These are phyloP conservation scores for Sphaerostilbella broomeana DNA, from an alignment of 2,329 filamentous ascomycete species.

Conservation along the genomic window DNA sequence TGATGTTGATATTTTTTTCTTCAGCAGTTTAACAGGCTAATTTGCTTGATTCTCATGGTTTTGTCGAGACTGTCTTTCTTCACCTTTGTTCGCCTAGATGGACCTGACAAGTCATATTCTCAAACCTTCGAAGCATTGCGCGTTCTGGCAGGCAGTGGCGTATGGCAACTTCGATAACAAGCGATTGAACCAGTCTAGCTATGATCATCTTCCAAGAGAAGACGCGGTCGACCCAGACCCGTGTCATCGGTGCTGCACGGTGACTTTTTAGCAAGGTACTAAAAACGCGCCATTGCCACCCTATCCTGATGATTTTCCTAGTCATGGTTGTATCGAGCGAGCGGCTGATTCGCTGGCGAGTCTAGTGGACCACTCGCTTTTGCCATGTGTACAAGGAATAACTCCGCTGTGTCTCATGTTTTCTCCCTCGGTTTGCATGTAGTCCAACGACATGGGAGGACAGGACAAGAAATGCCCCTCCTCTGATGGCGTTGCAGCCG, in stretches of 20 bases:
- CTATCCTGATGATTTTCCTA: too few relatives aligned
- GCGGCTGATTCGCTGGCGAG: neutral
- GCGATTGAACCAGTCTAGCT: slow-evolving; percentile 2
- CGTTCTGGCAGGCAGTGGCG: slow-evolving; percentile 1
- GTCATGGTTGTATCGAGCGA: too few relatives aligned
- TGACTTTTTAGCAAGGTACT: slow-evolving; percentile 6
- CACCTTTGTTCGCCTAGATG: neutral
- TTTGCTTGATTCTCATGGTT: too few relatives aligned
- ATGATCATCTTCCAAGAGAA: slow-evolving; percentile 13
- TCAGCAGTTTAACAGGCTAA: too few relatives aligned
- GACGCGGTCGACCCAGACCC: slow-evolving; percentile 24
- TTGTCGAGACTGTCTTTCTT: slow-evolving; percentile 6
- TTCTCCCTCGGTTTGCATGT: too few relatives aligned
- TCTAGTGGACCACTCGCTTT: neutral
- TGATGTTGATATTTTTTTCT: too few relatives aligned
- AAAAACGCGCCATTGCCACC: slow-evolving; percentile 7
- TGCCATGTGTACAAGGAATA: neutral
- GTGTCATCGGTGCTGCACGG: slow-evolving; percentile 23
- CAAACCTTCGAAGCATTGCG: slow-evolving; percentile 1
- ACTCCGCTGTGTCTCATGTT: too few relatives aligned
- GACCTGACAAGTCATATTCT: slow-evolving; percentile 9
- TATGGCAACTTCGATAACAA: neutral
- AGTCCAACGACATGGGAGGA: too few relatives aligned
- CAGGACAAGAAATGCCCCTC: too few relatives aligned
- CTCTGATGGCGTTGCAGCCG: too few relatives aligned